Evolutionary conservation across 2,329 filamentous ascomycete genomes (phyloP).

Genomic region (Stagonosporopsis cucurbitacearum): DNA sequence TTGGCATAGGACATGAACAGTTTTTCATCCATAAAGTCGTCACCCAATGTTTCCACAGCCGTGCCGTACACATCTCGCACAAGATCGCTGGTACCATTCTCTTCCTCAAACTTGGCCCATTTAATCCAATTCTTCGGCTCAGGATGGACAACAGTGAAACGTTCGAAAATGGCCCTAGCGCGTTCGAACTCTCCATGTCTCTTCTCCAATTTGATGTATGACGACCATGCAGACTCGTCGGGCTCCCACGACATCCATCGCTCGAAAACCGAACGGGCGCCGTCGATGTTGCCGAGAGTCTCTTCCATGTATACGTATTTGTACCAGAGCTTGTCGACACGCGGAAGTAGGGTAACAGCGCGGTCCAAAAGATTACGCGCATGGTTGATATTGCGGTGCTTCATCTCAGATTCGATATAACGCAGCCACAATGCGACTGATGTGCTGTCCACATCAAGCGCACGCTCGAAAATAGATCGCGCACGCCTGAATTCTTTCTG

Average conservation of each 20-base stretch:
- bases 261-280: conserved; percentile 92
- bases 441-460: conserved; percentile 88
- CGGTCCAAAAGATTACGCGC: conserved; percentile 92
- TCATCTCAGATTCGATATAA: conserved; percentile 97
- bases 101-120: conserved; percentile 97
- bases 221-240: conserved; percentile 91
- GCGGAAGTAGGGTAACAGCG: conserved; percentile 87
- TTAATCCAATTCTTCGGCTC: conserved; percentile 98
- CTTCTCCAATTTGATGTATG: conserved; percentile 97
- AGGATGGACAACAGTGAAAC: conserved; percentile 90
- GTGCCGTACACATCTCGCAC: conserved; percentile 91
- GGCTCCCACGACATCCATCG: conserved; percentile 99
- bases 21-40: conserved; percentile 95
- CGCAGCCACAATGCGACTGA: conserved; percentile 87
- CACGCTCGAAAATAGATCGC: conserved; percentile 91
- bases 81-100: conserved; percentile 87
- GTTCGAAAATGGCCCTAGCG: conserved; percentile 86
- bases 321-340: conserved; percentile 97
- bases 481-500: conserved; percentile 96
- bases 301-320: conserved; percentile 99
- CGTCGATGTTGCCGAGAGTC: conserved; percentile 91
- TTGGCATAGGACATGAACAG: conserved; percentile 95
- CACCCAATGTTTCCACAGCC: conserved; percentile 87
- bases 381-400: conserved; percentile 79
- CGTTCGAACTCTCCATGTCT: conserved; percentile 90